Evolutionary conservation across 2,329 filamentous ascomycete species (phyloP).

Genomic region (Lachnellula willkommii): DNA sequence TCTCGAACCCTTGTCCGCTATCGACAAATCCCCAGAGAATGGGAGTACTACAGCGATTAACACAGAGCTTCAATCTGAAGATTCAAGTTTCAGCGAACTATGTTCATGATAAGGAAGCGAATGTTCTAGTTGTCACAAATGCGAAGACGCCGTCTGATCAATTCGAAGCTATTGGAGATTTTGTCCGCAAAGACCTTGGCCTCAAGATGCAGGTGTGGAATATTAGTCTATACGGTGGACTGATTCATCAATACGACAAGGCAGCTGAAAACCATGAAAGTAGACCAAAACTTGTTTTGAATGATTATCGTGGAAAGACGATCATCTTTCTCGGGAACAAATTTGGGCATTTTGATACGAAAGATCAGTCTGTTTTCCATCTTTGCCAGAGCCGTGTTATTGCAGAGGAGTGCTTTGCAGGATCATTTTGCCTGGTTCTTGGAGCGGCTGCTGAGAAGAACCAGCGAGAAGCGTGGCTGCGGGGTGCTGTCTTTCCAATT

Average conservation of each 20-base stretch:
- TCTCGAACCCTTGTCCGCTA: slow-evolving; percentile 3
- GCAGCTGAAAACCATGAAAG: background rate
- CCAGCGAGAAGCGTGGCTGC: slow-evolving; percentile 2
- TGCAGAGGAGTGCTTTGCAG: slow-evolving; percentile 1
- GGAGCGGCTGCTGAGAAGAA: background rate
- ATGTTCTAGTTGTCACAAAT: slow-evolving; percentile 5
- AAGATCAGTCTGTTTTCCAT: slow-evolving; percentile 5
- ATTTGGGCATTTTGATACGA: slow-evolving; percentile 2
- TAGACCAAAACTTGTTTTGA: background rate
- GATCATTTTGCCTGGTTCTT: slow-evolving; percentile 4
- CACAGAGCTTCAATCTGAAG: slow-evolving; percentile 2
- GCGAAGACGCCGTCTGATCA: background rate
- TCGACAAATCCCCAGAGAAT: no score
- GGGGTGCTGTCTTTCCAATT: slow-evolving; percentile 2
- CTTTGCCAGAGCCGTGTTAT: slow-evolving; percentile 5
- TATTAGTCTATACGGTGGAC: slow-evolving; percentile 5
- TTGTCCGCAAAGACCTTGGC: slow-evolving; percentile 2
- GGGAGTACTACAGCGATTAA: background rate
- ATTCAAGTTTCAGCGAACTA: slow-evolving; percentile 5
- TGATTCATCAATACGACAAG: background rate
- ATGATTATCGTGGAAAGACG: background rate
- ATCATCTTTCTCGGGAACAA: slow-evolving; percentile 11
- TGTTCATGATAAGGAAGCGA: slow-evolving; percentile 3
- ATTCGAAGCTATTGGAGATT: slow-evolving; percentile 6
- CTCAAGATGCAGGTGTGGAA: slow-evolving; percentile 9